Percentiles rank a stretch among this genome's conserved stretches.
Evolutionary conservation across 2,329 filamentous ascomycete genomes (phyloP).

Genomic region (Blumeriella jaapii): DNA sequence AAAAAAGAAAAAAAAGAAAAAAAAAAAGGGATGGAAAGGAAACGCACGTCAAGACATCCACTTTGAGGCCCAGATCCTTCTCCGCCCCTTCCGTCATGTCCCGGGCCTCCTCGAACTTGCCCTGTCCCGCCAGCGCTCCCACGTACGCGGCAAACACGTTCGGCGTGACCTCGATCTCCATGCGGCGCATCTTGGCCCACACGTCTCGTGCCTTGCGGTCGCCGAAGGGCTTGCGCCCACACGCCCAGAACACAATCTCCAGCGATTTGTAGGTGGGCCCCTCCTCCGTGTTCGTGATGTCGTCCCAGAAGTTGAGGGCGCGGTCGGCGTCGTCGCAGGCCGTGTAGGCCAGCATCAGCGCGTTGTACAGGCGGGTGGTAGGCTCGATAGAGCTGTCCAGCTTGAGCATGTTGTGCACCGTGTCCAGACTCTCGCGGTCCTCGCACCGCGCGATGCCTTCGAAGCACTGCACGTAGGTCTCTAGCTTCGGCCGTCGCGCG

Average conservation of each 20-base stretch:
- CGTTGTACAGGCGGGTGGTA: conserved; percentile 67
- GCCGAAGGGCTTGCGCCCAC: conserved; percentile 50
- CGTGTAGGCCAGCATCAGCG: conserved; percentile 77
- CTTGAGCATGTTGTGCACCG: conserved; percentile 88
- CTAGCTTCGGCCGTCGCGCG: conserved; percentile 52
- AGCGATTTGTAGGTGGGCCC: conserved; percentile 77
- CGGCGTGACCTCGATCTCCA: conserved; percentile 69
- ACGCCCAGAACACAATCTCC: conserved; percentile 68
- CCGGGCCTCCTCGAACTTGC: conserved; percentile 56
- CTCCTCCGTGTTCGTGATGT: conserved; percentile 73
- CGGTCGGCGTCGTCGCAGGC: conserved; percentile 52
- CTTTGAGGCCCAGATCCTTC: conserved; percentile 50
- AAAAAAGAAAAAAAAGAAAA: neutral
- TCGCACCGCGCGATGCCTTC: conserved; percentile 55
- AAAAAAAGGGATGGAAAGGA: conserved; percentile 2
- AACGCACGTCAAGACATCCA: conserved; percentile 62
- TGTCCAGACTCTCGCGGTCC: conserved; percentile 54
- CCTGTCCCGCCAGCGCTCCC: conserved; percentile 63
- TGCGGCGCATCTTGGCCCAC: conserved; percentile 57
- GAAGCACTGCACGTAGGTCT: conserved; percentile 70
- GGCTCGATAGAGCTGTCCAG: conserved; percentile 74
- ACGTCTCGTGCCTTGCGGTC: conserved; percentile 51
- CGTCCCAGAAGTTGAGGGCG: conserved; percentile 70
- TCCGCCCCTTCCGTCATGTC: conserved; percentile 56
- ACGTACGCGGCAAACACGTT: conserved; percentile 67